These are phyloP conservation scores for Gentiana dahurica DNA, from an alignment of 257 asterid genomes.

Conservation along the genomic window DNA sequence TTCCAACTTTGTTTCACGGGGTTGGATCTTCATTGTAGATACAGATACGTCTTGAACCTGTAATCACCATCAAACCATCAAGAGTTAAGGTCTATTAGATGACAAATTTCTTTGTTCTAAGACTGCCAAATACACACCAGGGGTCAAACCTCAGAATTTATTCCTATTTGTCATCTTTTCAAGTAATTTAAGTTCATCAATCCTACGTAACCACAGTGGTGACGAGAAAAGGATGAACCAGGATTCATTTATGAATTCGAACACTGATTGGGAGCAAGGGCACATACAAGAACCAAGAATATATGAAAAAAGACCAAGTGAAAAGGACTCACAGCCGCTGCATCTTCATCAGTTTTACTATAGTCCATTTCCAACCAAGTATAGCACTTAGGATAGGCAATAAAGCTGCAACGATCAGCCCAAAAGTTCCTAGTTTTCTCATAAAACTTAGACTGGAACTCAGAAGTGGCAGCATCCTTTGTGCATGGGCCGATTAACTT, in stretches of 20 bases:
- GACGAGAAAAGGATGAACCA: too few species aligned
- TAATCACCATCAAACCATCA: conserved; percentile 9
- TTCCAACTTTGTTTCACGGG: conserved; percentile 69
- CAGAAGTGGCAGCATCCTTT: conserved; percentile 40
- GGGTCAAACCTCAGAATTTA: too few species aligned
- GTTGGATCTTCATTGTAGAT: conserved; percentile 24
- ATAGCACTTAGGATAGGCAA: conserved; percentile 42
- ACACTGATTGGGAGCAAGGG: too few species aligned
- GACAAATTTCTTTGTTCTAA: too few species aligned
- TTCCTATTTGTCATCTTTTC: too few species aligned
- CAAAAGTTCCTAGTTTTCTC: conserved; percentile 68
- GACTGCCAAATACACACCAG: too few species aligned
- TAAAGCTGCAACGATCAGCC: conserved; percentile 50
- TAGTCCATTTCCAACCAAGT: conserved; percentile 98
- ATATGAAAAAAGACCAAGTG: conserved; percentile 8
- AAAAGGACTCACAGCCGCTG: conserved; percentile 45
- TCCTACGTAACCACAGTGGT: too few species aligned
- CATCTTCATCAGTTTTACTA: conserved; percentile 38
- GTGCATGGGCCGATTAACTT: conserved; percentile 50
- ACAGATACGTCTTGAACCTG: conserved; percentile 36
- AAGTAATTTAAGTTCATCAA: too few species aligned
- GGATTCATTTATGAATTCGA: too few species aligned
- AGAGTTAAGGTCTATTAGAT: neutral
- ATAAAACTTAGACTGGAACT: conserved; percentile 59
- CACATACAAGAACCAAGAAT: neutral